Evolutionary conservation across 2,329 filamentous ascomycete species (phyloP).

Genomic region (Calycina herbarum): DNA sequence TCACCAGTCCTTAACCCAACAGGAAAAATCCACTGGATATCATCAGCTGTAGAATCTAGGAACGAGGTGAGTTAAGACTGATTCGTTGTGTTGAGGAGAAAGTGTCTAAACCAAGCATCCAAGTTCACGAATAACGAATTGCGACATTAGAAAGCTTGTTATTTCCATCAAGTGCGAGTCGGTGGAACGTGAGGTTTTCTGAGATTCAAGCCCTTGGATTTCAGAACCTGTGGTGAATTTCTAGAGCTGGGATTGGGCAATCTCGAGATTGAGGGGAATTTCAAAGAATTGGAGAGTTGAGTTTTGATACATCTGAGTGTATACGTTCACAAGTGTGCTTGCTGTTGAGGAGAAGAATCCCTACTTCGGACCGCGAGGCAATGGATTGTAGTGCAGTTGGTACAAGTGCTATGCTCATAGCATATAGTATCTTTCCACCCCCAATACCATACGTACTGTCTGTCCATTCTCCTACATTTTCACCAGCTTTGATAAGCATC

Average conservation of each 20-base stretch:
- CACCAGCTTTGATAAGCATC: conserved; percentile 46
- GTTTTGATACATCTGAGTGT: conserved; percentile 63
- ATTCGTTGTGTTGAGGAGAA: conserved; percentile 60
- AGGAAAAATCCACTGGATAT: conserved; percentile 58
- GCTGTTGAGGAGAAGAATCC: conserved; percentile 47
- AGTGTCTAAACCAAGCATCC: conserved; percentile 63
- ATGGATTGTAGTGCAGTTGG: conserved; percentile 63
- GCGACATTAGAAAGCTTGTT: conserved; percentile 50
- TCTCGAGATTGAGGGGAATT: conserved; percentile 43
- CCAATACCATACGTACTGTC: conserved; percentile 61
- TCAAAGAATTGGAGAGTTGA: conserved; percentile 59
- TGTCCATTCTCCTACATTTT: conserved; percentile 62
- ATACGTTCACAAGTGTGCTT: conserved; percentile 42
- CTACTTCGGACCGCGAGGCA: conserved; percentile 48
- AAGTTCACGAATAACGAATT: conserved; percentile 54
- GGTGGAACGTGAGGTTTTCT: too few species aligned
- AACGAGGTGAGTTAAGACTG: conserved; percentile 56
- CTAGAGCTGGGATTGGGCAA: conserved; percentile 49
- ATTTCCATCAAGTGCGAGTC: conserved; percentile 47
- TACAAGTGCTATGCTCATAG: conserved; percentile 63
- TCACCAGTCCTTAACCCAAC: conserved; percentile 55
- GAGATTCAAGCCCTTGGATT: too few species aligned
- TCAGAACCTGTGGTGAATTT: conserved; percentile 14
- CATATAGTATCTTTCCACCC: conserved; percentile 62
- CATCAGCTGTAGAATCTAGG: conserved; percentile 56